Conservation (phyloP, 345 rosid genomes). For the Salix arbutifolia region DNA sequence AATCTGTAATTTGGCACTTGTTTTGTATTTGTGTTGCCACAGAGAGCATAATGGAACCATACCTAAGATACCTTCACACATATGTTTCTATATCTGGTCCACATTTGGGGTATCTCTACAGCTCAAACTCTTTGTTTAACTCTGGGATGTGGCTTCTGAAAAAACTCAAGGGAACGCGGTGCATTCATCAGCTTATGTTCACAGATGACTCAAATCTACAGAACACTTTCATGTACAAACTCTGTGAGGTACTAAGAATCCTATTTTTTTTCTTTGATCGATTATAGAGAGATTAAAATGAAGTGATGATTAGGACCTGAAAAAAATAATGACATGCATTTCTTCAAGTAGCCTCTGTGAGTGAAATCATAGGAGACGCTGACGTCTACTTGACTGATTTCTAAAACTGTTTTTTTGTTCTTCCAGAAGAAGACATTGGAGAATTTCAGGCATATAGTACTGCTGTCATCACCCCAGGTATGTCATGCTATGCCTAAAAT, state of each 20-base stretch:
- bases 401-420: constrained; percentile 19
- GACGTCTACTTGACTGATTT: not conserved
- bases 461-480: constrained; percentile 95
- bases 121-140: constrained; percentile 87
- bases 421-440: constrained; percentile 88
- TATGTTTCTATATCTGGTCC: constrained; percentile 90
- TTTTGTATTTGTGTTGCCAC: constrained; percentile 25
- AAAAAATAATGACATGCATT: not conserved
- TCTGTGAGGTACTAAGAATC: constrained; percentile 52
- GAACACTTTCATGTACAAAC: constrained; percentile 76
- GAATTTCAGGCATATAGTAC: constrained; percentile 63
- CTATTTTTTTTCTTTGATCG: not conserved
- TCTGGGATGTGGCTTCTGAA: constrained; percentile 92
- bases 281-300: not conserved
- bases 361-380: not conserved
- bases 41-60: constrained; percentile 90
- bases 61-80: constrained; percentile 55
- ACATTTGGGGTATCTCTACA: constrained; percentile 90
- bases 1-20: not conserved
- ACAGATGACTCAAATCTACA: constrained; percentile 80
- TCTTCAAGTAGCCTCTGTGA: not conserved
- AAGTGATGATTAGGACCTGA: not conserved
- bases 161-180: constrained; percentile 79
- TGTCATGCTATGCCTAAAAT: not conserved
- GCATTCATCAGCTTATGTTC: constrained; percentile 96